Evolutionary conservation across 805 yeast species (phyloP).

Genomic region (Yarrowia osloensis): DNA sequence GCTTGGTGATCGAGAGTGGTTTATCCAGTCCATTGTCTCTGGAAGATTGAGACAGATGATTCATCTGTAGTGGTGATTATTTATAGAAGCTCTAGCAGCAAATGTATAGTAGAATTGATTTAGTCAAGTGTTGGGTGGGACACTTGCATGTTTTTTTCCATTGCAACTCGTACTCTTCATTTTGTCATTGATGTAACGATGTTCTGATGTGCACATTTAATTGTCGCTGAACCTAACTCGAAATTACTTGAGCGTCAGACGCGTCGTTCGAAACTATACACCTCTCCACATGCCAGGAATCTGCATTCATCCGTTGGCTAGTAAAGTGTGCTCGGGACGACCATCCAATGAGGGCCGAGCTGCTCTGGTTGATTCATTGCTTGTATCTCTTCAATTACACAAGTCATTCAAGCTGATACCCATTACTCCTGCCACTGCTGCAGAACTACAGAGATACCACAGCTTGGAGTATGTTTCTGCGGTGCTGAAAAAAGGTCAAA

Average conservation of each 20-base stretch:
- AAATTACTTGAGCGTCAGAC: neutral
- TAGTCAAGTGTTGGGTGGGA: no score
- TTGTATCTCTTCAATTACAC: neutral
- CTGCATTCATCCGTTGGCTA: conserved; percentile 27
- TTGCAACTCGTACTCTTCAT: no score
- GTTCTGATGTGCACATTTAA: no score
- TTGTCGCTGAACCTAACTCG: neutral
- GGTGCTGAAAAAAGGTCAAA: neutral
- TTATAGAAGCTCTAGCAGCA: neutral
- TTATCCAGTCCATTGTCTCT: conserved; percentile 11
- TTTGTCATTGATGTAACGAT: no score
- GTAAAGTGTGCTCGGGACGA: conserved; percentile 12
- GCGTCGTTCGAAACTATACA: neutral
- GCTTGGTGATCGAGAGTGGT: conserved; percentile 26
- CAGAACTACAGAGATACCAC: conserved; percentile 16
- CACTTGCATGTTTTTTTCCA: no score
- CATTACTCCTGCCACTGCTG: neutral
- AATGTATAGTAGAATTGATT: neutral
- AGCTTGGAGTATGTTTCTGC: conserved; percentile 5
- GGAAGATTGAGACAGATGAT: conserved; percentile 22
- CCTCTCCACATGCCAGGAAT: conserved; percentile 18
- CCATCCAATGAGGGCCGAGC: conserved; percentile 28
- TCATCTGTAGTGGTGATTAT: neutral
- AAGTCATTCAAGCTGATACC: conserved; percentile 14
- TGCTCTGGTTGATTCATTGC: neutral